phyloP scores from a whole-genome alignment of 192 early-diverging fungal species.

The Entomortierella chlamydospora region DNA sequence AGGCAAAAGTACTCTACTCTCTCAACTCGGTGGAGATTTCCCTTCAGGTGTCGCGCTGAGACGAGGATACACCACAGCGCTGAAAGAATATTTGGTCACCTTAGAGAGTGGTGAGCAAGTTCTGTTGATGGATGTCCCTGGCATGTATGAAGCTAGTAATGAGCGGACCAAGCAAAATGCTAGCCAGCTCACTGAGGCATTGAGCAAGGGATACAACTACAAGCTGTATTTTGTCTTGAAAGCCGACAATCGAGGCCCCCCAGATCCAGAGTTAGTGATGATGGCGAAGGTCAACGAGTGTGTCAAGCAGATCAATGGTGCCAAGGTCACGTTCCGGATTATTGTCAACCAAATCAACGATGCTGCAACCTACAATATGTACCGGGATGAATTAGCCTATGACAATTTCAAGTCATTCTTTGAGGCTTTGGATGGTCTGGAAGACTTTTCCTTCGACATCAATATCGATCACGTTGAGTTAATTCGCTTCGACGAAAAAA shows the following conservation, averaged over 20 bases:
- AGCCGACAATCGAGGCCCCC: neutral
- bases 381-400: neutral
- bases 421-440: too few relatives aligned
- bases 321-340: neutral
- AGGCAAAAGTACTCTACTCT: slow-evolving; percentile 22
- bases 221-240: slow-evolving; percentile 8
- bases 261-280: neutral
- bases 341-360: slow-evolving; percentile 8
- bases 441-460: too few relatives aligned
- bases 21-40: slow-evolving; percentile 15
- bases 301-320: neutral
- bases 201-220: slow-evolving; percentile 3
- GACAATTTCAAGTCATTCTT: slow-evolving; percentile 3
- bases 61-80: neutral
- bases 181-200: neutral
- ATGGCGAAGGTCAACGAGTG: slow-evolving; percentile 20
- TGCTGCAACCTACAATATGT: neutral
- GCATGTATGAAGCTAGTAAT: neutral
- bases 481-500: too few relatives aligned
- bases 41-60: neutral
- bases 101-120: neutral
- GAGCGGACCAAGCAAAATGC: neutral
- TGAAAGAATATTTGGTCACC: neutral
- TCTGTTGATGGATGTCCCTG: slow-evolving; percentile 9
- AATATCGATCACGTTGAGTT: too few relatives aligned